Evolutionary conservation across 768 basidiomycete species (phyloP), one percentile per base, ranked within the genome.

Genomic region (Postia placenta): DNA sequence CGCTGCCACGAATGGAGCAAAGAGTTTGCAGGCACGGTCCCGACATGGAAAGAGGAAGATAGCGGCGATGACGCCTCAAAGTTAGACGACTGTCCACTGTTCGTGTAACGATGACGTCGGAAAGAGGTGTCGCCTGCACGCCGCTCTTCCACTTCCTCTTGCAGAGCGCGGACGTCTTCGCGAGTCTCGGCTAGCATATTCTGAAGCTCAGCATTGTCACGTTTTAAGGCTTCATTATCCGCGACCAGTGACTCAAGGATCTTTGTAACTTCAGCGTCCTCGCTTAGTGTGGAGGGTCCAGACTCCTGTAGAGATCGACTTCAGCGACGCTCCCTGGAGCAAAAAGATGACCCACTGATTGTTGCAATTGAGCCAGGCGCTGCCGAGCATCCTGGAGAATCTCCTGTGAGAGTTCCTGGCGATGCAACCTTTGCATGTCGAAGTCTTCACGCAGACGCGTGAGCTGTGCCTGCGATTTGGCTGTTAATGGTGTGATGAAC

Each of bases 201-300:
- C 50, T 87, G 85, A 42, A 95, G 67, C 60, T 95, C 90, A 5
- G 78, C 74, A 50, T 88, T 91, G 58, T 92, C 90, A 17, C 79
- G 81, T 64, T 88, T 89, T 45, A 94, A 68, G 22, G 74, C 74
- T 56, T 93, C 88, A 57, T 92, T 95, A 58, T 90, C 88, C 27
- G 82, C 79, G 6, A 93, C 91, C 25, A 95, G 72, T n/a, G 84
- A 81, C 62, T 92, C 90, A 12, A 96, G 69, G 11, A 92, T 81
- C 47, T 73, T 69, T 27, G 74, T 80, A 15, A 89, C 67, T 57
- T 87, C 85, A 14, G 75, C 64, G 46, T 83, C 74, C 42, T 81
- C 80, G 11, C 59, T 55, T 17, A 57, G 47, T 19, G 53, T 22
- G 27, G 74, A 64, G 43, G 67, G 60, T 22, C 70, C 66, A 17